These are phyloP conservation scores for thale cress (Arabidopsis thaliana) DNA, from an alignment of 345 rosid genomes.

Conservation along the genomic window TAIR10.1 NC_003070.9:4515001-4515500, in stretches of 20 bases:
- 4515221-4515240: constrained; percentile 21
- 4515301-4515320: background rate
- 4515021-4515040: background rate
- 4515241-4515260: constrained; percentile 7
- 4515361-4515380: constrained; percentile 17
- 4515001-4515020: too few relatives aligned
- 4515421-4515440: background rate
- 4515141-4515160: constrained; percentile 18
- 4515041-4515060: background rate
- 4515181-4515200: background rate
- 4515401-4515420: background rate
- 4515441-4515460: background rate
- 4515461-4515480: background rate
- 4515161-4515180: constrained; percentile 32
- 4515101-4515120: constrained; percentile 7
- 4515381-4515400: background rate
- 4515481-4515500: background rate
- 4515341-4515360: background rate
- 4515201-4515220: background rate
- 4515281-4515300: constrained; percentile 5
- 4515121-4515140: constrained; percentile 5
- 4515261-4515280: background rate
- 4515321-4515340: background rate
- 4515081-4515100: constrained; percentile 18
- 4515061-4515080: background rate